These are phyloP conservation scores for Thozetella sp. DNA, from an alignment of 495 filamentous ascomycete genomes.

Conservation along the genomic window DNA sequence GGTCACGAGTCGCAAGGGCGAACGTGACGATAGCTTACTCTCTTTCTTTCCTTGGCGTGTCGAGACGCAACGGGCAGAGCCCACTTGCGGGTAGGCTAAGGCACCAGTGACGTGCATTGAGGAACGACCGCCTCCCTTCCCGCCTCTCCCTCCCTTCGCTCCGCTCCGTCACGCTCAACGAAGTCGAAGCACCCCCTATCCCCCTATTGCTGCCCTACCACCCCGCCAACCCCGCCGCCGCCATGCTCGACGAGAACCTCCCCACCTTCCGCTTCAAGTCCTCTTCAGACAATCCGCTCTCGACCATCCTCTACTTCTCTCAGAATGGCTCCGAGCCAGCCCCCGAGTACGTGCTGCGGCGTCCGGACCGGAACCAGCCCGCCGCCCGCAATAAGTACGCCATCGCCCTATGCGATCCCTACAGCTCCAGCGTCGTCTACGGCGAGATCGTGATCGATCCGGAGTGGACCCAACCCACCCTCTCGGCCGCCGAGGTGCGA, in stretches of 20 bases:
- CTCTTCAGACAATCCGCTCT: constrained; percentile 38
- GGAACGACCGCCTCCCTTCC: neutral
- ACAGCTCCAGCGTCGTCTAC: constrained; percentile 78
- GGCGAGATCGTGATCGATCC: constrained; percentile 85
- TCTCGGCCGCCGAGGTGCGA: constrained; percentile 79
- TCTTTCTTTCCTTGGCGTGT: no score
- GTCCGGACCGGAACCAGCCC: constrained; percentile 69
- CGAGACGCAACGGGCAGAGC: no score
- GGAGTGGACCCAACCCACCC: constrained; percentile 78
- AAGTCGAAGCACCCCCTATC: neutral
- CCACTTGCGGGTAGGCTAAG: no score
- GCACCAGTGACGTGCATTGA: no score
- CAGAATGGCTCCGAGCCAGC: constrained; percentile 79
- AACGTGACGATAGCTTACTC: neutral
- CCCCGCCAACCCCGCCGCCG: constrained; percentile 17
- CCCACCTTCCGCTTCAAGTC: constrained; percentile 58
- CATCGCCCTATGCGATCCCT: constrained; percentile 80
- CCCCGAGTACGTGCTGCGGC: constrained; percentile 76
- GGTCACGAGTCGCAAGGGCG: neutral
- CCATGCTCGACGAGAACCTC: constrained; percentile 93
- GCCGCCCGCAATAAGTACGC: constrained; percentile 82
- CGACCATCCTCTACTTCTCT: constrained; percentile 69
- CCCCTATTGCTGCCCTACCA: no score
- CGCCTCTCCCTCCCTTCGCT: neutral
- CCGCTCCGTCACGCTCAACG: neutral